These are phyloP conservation scores for Hyparrhenia diplandra DNA, from an alignment of 176 grass and related monocot genomes.

Conservation along the genomic window DNA sequence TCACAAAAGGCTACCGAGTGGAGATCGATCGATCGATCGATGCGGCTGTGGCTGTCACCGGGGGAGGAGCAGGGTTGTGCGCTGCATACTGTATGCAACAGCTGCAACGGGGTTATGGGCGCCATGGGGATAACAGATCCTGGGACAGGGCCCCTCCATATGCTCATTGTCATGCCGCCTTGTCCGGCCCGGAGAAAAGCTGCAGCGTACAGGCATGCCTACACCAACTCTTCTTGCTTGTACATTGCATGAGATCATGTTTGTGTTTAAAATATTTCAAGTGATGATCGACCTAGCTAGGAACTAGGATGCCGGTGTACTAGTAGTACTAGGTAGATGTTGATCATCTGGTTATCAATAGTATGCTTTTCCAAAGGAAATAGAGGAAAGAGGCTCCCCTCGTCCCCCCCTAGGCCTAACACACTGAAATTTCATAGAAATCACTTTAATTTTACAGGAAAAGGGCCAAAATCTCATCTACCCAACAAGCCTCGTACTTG, in stretches of 20 bases:
- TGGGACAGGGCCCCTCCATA: slow-evolving; percentile 23
- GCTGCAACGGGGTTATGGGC: slow-evolving; percentile 30
- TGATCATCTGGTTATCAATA: too few species aligned
- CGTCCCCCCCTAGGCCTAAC: too few species aligned
- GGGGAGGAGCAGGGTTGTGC: neutral
- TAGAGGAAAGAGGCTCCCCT: too few species aligned
- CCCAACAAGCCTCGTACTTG: too few species aligned
- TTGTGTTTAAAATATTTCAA: neutral
- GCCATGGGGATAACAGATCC: neutral
- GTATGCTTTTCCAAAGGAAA: too few species aligned
- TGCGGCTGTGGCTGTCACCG: slow-evolving; percentile 4
- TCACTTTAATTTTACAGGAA: too few species aligned
- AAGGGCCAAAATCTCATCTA: too few species aligned
- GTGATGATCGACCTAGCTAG: neutral
- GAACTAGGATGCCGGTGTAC: too few species aligned
- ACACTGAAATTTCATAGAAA: too few species aligned
- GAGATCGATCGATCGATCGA: too few species aligned
- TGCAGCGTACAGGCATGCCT: neutral
- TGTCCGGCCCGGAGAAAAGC: neutral
- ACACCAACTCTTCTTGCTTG: neutral
- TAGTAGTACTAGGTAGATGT: too few species aligned
- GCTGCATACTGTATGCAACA: neutral
- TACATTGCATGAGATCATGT: neutral
- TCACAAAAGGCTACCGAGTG: neutral
- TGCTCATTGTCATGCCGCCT: slow-evolving; percentile 42